Evolutionary conservation across 2,329 filamentous ascomycete genomes (phyloP).

Genomic region (Rasamsonia emersonii): DNA sequence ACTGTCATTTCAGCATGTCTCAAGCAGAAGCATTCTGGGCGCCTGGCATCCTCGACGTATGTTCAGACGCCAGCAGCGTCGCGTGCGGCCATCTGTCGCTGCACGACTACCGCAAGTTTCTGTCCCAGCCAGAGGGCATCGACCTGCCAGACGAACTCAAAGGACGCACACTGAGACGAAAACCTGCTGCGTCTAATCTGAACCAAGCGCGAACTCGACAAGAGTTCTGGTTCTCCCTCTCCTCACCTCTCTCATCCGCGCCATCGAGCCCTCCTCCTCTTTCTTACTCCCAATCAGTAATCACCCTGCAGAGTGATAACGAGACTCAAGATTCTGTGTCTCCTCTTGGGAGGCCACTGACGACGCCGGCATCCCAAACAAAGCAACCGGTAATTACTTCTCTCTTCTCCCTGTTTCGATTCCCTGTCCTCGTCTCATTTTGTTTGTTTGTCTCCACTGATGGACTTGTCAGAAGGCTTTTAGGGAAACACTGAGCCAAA

Average conservation of each 20-base stretch:
- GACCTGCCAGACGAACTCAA: constrained; percentile 10
- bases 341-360: constrained; percentile 1
- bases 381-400: not conserved
- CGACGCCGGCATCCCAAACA: constrained; percentile 1
- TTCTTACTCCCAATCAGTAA: constrained; percentile 26
- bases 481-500: constrained; percentile 21
- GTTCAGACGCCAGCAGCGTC: constrained; percentile 12
- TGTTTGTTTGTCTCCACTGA: not conserved
- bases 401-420: not conserved
- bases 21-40: constrained; percentile 1
- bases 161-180: constrained; percentile 24
- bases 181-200: constrained; percentile 24
- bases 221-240: constrained; percentile 14
- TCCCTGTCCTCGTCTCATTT: not conserved
- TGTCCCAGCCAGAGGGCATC: constrained; percentile 20
- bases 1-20: constrained; percentile 3
- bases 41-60: constrained; percentile 3
- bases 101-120: constrained; percentile 28
- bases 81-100: constrained; percentile 20
- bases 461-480: constrained; percentile 20
- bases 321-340: constrained; percentile 8
- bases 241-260: constrained; percentile 19
- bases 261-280: constrained; percentile 28
- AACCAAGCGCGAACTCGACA: constrained; percentile 13
- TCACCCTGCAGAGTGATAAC: constrained; percentile 12